Evolutionary conservation across 768 basidiomycete genomes (phyloP), one percentile per base, ranked within the genome.

Genomic region (Boletus barrowsii): DNA sequence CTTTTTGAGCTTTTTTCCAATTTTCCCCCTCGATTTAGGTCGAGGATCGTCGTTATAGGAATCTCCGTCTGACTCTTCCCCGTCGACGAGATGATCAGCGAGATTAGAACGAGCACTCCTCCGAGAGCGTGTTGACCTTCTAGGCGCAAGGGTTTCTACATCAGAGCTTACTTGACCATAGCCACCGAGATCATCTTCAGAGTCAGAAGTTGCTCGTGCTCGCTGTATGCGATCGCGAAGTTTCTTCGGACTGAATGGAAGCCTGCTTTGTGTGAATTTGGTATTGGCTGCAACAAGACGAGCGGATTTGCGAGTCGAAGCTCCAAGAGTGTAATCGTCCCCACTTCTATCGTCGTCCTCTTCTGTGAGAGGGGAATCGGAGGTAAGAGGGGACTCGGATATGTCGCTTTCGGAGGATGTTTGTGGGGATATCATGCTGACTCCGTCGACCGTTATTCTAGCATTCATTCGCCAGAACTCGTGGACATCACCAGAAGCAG

Each of bases 181-280:
- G 32, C 69, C 71, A 30, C 77, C 78, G 0, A 73, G 60, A 10
- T 72, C 73, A 15, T 71, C 70, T 33, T 73, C 80, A 13, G 79
- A 80, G 22, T 76, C 68, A 13, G 58, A 57, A 39, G 10, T 24
- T 17, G 24, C 35, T 30, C 5, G 57, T 69, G 40, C 66, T 68
- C 32, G 74, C 67, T 10, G 56, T 11, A 47, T 18, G 9, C 36
- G 62, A 45, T 40, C 54, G 17, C 83, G 78, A 36, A 80, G 79
- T 69, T 84, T 89, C 64, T 69, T 79, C 0, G 88, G 86, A 61
- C 86, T 88, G 69, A 85, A 88, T 8, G 86, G 86, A 35, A 87
- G 76, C 36, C 65, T 63, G 47, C 63, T 68, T 62, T 72, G 67
- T 26, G 2, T 26, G 33, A 57, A 40, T 32, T 47, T 54, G 49